Evolutionary conservation across 352 stramenopile genomes (phyloP).

Genomic region (Globisporangium sylvaticum): DNA sequence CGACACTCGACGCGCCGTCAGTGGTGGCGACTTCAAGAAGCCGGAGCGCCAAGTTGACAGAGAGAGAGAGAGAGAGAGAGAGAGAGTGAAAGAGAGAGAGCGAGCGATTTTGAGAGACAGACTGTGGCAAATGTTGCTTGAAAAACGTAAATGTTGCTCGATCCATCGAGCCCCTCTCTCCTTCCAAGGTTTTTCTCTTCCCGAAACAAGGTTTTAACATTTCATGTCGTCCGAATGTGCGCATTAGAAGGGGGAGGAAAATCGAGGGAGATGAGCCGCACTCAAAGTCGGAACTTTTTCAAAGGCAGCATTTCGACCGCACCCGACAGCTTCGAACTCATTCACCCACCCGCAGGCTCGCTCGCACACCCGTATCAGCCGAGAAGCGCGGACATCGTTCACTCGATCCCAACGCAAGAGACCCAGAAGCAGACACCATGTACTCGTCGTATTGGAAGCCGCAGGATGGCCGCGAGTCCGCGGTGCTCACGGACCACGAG

Average conservation of each 20-base stretch:
- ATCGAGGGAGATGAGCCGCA: slow-evolving; percentile 1
- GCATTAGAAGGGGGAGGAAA: not conserved
- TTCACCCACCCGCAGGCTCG: not conserved
- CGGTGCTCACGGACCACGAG: slow-evolving; percentile 77
- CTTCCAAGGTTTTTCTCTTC: not conserved
- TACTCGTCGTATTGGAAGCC: slow-evolving; percentile 88
- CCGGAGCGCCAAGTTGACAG: slow-evolving; percentile 4
- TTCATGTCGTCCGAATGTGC: slow-evolving; percentile 4
- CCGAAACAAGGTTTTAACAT: not conserved
- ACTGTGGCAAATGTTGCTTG: not conserved
- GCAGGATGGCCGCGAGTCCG: slow-evolving; percentile 65
- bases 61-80: not conserved
- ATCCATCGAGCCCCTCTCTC: not conserved
- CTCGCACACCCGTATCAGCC: slow-evolving; percentile 1
- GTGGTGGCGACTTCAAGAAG: not conserved
- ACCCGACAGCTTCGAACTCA: not conserved
- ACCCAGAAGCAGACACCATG: slow-evolving; percentile 30
- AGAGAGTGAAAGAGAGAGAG: not conserved
- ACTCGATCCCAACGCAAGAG: not conserved
- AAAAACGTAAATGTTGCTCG: slow-evolving; percentile 7
- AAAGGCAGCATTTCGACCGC: not conserved
- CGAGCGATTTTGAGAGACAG: slow-evolving; percentile 9
- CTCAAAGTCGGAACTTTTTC: slow-evolving; percentile 8
- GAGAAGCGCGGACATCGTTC: not conserved
- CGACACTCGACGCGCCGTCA: not conserved